Conservation (phyloP, 2,329 filamentous ascomycete species). For the Coniochaeta hoffmannii region DNA sequence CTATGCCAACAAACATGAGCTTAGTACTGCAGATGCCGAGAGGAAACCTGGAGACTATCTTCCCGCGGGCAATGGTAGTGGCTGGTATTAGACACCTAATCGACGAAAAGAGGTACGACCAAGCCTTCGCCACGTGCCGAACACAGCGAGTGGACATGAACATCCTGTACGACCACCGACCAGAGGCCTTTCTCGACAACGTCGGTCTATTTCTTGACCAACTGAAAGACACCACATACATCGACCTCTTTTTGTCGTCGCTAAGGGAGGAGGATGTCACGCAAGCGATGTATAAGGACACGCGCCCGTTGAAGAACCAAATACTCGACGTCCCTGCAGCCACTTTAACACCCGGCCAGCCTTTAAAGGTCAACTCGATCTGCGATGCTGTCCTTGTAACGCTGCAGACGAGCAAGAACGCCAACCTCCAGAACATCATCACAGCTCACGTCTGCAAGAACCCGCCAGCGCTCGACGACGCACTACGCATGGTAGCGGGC, state of each 20-base stretch:
- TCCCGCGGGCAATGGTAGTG: slow-evolving; percentile 83
- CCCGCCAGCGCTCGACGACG: slow-evolving; percentile 83
- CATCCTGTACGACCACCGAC: slow-evolving; percentile 89
- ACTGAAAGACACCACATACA: slow-evolving; percentile 69
- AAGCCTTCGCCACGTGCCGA: slow-evolving; percentile 80
- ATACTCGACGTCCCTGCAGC: slow-evolving; percentile 3
- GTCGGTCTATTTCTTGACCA: slow-evolving; percentile 76
- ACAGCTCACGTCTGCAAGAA: slow-evolving; percentile 92
- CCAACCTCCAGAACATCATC: slow-evolving; percentile 82
- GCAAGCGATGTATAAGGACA: slow-evolving; percentile 88
- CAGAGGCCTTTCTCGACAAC: slow-evolving; percentile 72
- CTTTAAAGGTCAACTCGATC: slow-evolving; percentile 73
- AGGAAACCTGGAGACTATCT: slow-evolving; percentile 93
- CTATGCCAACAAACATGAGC: slow-evolving; percentile 80
- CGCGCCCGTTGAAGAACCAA: slow-evolving; percentile 41
- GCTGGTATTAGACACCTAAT: slow-evolving; percentile 81
- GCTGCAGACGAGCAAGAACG: slow-evolving; percentile 52
- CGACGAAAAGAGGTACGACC: slow-evolving; percentile 70
- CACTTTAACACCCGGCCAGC: slow-evolving; percentile 4
- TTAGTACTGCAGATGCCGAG: slow-evolving; percentile 91
- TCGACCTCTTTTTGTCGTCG: slow-evolving; percentile 87
- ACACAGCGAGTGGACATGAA: slow-evolving; percentile 97
- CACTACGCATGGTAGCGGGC: slow-evolving; percentile 69
- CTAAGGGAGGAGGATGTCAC: slow-evolving; percentile 87
- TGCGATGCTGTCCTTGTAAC: slow-evolving; percentile 75